Evolutionary conservation across 2,329 filamentous ascomycete species (phyloP), one percentile per base, ranked within the genome.

Genomic region (Exophiala oligosperma): DNA sequence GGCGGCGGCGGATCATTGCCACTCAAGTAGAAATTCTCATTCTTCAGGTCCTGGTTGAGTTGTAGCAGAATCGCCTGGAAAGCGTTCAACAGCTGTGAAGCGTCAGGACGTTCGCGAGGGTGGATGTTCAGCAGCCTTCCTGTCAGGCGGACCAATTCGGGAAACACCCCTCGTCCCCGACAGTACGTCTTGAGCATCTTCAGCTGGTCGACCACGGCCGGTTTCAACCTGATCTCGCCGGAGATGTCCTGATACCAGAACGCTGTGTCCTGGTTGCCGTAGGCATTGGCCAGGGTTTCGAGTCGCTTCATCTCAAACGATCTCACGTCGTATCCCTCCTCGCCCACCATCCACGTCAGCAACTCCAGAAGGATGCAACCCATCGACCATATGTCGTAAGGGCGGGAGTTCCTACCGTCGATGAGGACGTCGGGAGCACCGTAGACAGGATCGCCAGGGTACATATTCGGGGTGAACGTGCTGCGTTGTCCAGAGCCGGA

Each of bases 321-420:
- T 5, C 17, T n/a, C 40, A 43, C 40, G 8, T 43, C 21, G 12
- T 43, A 17, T n/a, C 40, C 40, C 21, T 43, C 40, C 3, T 4
- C 9, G 8, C 40, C 40, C 14, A 17, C 21, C 35, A 51, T 55
- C 49, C 41, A 54, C 2, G 35, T 21, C 1, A 51, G 17, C 14
- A 40, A 23, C 26, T 51, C 49, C 32, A 51, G 9, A 9, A 51
- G 17, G 28, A 51, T 51, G 35, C 49, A 51, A 12, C 49, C 49
- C 28, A 41, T 37, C 7, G 49, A 51, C 49, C 49, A 51, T 14
- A 51, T 28, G 35, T 51, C 49, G 32, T 51, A 51, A 4, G 49
- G 49, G n/a, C 49, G 49, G 12, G 49, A 51, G 14, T 4, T 51
- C 35, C 37, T 51, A 35, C 35, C 35, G 21, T 51, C 29, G 28